These are phyloP conservation scores for Pilasporangium apinafurcum DNA, from an alignment of 352 stramenopile species.

Conservation along the genomic window DNA sequence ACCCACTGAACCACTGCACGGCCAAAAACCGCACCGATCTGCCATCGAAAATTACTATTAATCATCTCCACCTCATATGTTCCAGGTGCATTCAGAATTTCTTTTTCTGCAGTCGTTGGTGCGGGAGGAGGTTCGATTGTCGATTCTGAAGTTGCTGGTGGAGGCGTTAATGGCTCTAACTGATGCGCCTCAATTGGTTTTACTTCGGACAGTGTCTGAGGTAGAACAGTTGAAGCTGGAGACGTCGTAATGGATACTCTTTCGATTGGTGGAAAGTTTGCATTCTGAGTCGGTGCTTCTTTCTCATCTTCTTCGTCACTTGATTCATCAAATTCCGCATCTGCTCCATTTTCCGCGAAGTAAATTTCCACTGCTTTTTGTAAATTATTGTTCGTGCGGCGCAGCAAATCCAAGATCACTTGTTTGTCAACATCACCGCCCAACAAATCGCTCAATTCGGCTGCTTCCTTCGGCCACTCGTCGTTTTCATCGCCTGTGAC, in stretches of 20 bases:
- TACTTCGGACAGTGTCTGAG: conserved; percentile 26
- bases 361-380: conserved; percentile 77
- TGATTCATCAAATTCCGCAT: conserved; percentile 30
- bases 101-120: conserved; percentile 17
- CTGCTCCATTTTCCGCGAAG: conserved; percentile 54
- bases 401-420: conserved; percentile 46
- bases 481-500: conserved; percentile 9
- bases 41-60: conserved; percentile 70
- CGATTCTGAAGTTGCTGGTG: conserved; percentile 1
- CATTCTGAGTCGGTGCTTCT: conserved; percentile 14
- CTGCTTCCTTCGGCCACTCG: conserved; percentile 35
- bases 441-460: conserved; percentile 65
- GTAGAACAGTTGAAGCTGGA: conserved; percentile 12
- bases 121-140: conserved; percentile 7
- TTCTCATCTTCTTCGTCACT: conserved; percentile 43
- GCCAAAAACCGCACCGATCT: conserved; percentile 81
- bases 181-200: conserved; percentile 46
- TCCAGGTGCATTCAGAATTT: conserved; percentile 46
- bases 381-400: conserved; percentile 61
- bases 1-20: conserved; percentile 79
- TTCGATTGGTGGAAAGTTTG: conserved; percentile 17
- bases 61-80: conserved; percentile 82
- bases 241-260: conserved; percentile 8
- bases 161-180: conserved; percentile 43
- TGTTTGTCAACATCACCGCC: conserved; percentile 54